phyloP scores from a whole-genome alignment of 1,284 basidiomycete species.

The Sanguinoderma infundibulare region DNA sequence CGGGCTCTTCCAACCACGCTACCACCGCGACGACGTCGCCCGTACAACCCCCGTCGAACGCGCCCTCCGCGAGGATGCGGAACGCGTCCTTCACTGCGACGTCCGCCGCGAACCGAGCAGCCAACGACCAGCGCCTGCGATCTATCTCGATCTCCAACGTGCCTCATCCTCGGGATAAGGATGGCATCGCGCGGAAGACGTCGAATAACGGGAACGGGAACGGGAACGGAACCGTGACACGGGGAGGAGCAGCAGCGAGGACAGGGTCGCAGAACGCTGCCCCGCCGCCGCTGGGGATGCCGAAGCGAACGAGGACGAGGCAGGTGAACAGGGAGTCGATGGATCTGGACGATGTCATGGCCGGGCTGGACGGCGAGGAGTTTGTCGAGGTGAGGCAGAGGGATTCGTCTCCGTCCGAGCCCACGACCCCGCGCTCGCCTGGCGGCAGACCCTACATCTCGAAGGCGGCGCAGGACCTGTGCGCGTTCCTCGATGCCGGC shows the following conservation, averaged over 20 bases:
- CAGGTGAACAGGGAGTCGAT: slow-evolving; percentile 67
- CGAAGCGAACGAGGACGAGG: slow-evolving; percentile 49
- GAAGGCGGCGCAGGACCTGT: slow-evolving; percentile 60
- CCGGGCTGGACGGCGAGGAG: slow-evolving; percentile 63
- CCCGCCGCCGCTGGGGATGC: slow-evolving; percentile 15
- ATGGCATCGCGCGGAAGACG: slow-evolving; percentile 22
- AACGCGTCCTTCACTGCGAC: slow-evolving; percentile 28
- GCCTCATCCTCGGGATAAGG: slow-evolving; percentile 26
- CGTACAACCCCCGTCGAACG: slow-evolving; percentile 16
- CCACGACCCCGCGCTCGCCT: slow-evolving; percentile 10
- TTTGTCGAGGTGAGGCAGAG: slow-evolving; percentile 4
- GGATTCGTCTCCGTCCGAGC: slow-evolving; percentile 16
- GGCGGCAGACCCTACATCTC: slow-evolving; percentile 43
- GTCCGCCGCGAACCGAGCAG: slow-evolving; percentile 14
- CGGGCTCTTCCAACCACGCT: slow-evolving; percentile 22
- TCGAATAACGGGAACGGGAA: too few relatives aligned
- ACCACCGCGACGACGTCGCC: slow-evolving; percentile 17
- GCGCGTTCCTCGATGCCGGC: slow-evolving; percentile 68
- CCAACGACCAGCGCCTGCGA: slow-evolving; percentile 24
- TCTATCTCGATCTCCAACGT: slow-evolving; percentile 35
- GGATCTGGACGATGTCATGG: slow-evolving; percentile 76
- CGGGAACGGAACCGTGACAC: neutral
- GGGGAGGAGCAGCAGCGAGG: neutral
- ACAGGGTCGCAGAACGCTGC: slow-evolving; percentile 21
- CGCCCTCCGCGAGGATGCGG: slow-evolving; percentile 26